phyloP scores from a whole-genome alignment of 257 asterid species.

The Nicotiana sylvestris region DNA sequence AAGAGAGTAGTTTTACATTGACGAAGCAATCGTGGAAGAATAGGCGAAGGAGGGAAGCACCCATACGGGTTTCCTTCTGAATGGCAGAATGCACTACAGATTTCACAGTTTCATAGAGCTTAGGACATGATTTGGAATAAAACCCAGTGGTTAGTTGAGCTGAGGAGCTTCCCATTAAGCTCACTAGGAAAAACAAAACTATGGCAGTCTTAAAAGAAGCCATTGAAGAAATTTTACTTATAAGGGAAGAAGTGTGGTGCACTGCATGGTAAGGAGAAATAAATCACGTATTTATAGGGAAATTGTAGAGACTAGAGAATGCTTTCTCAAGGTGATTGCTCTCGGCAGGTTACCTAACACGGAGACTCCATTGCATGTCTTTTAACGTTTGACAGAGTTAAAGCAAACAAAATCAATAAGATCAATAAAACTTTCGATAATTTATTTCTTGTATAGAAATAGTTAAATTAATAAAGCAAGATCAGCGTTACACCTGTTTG shows the following conservation, averaged over 20 bases:
- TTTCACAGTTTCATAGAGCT: conserved; percentile 40
- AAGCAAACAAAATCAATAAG: background rate
- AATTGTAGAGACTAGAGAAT: background rate
- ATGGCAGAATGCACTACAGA: conserved; percentile 55
- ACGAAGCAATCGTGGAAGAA: conserved; percentile 93
- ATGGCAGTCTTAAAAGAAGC: conserved; percentile 37
- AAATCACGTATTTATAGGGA: conserved; percentile 32
- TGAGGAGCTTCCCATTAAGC: conserved; percentile 40
- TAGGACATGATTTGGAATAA: conserved; percentile 63
- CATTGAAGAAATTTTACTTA: conserved; percentile 25
- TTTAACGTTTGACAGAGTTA: conserved; percentile 27
- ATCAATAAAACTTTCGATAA: background rate
- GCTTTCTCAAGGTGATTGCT: conserved; percentile 19
- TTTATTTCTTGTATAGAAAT: background rate
- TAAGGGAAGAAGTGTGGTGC: conserved; percentile 13
- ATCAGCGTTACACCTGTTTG: conserved; percentile 8
- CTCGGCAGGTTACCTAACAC: conserved; percentile 65
- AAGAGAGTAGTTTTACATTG: conserved; percentile 40
- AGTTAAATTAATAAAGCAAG: background rate
- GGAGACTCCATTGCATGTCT: conserved; percentile 45
- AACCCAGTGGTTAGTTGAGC: conserved; percentile 63
- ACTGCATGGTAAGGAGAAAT: background rate
- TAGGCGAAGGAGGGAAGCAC: conserved; percentile 88
- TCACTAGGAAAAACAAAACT: conserved; percentile 32
- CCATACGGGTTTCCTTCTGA: conserved; percentile 69